Evolutionary conservation across 2,329 filamentous ascomycete species (phyloP), one percentile per base, ranked within the genome.

Genomic region (Sporothrix variecibatus): DNA sequence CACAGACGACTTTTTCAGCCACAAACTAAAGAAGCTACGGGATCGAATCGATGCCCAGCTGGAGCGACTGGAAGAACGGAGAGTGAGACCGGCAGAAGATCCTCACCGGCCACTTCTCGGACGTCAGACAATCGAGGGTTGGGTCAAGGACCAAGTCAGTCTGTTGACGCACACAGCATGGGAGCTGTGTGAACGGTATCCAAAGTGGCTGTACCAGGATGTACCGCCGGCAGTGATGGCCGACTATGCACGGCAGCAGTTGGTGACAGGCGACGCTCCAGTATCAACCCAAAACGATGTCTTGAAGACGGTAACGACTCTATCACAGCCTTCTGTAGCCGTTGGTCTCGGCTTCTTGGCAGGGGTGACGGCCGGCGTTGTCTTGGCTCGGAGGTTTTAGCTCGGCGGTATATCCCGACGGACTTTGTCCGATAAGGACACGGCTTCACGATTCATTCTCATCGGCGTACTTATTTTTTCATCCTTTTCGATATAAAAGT

Each of bases 21-120:
- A 69, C n/a, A 76, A 76, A 49, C 67, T 76, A 6, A 46, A 40
- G 20, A 74, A 74, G 1, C 72, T 76, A 9, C 74, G 75, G 1
- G 75, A 74, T 60, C 74, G 75, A 12, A 75, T 74, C 62, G 40
- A 74, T 26, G 12, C 72, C 2, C 74, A 72, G 17, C 43, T 76
- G 2, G 67, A 68, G 1, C 72, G 64, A 17, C 60, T 76, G 6
- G 70, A 49, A 2, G 72, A 76, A 60, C 60, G 74, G 1, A 56
- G 70, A 26, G 56, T 6, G 58, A 38, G 1, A 34, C 60, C n/a
- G 38, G 64, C 23, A 72, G 74, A 51, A 40, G 58, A 46, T 70
- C 69, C 15, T 68, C 72, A 58, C 11, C 56, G 56, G 15, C 56
- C 56, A 11, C 26, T 58, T 12, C 56, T 58, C 15, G 56, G 56